phyloP scores from a whole-genome alignment of 1,139 yeast species.

The Saccharomycopsis phalli region DNA sequence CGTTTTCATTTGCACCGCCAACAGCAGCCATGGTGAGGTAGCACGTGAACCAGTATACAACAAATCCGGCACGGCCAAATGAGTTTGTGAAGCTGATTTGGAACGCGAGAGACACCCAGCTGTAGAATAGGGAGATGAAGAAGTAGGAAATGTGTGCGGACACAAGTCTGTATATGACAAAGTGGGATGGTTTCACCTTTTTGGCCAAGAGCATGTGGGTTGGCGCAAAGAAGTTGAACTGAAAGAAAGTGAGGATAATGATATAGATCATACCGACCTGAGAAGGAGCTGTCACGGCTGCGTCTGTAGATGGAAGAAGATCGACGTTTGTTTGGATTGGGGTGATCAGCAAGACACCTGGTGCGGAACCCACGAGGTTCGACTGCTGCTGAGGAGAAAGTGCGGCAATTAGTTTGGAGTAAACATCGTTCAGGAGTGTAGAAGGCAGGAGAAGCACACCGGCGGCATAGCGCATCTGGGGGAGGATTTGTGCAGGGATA shows the following conservation, averaged over 20 bases:
- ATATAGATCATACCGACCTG: slow-evolving; percentile 20
- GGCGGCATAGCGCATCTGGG: slow-evolving; percentile 31
- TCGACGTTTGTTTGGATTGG: slow-evolving; percentile 20
- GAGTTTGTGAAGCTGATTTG: slow-evolving; percentile 43
- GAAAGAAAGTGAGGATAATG: slow-evolving; percentile 31
- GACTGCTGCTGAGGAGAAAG: slow-evolving; percentile 8
- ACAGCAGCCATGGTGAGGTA: slow-evolving; percentile 53
- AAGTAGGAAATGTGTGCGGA: slow-evolving; percentile 42
- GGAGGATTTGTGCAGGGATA: slow-evolving; percentile 34
- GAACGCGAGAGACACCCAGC: slow-evolving; percentile 51
- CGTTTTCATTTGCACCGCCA: slow-evolving; percentile 57
- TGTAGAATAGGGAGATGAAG: slow-evolving; percentile 45
- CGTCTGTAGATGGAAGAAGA: slow-evolving; percentile 11
- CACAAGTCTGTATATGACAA: slow-evolving; percentile 40
- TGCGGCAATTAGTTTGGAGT: slow-evolving; percentile 19
- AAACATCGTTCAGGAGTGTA: slow-evolving; percentile 25
- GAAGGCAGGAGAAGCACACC: slow-evolving; percentile 23
- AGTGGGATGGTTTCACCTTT: slow-evolving; percentile 36
- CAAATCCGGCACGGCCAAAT: slow-evolving; percentile 54
- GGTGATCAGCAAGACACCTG: slow-evolving; percentile 27
- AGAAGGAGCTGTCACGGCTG: slow-evolving; percentile 8
- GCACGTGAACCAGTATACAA: slow-evolving; percentile 56
- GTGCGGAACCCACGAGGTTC: slow-evolving; percentile 11
- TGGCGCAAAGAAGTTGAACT: slow-evolving; percentile 49
- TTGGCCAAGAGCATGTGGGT: slow-evolving; percentile 42